Conservation (phyloP, 2,329 filamentous ascomycete species). For the Orbilia quercus region DNA sequence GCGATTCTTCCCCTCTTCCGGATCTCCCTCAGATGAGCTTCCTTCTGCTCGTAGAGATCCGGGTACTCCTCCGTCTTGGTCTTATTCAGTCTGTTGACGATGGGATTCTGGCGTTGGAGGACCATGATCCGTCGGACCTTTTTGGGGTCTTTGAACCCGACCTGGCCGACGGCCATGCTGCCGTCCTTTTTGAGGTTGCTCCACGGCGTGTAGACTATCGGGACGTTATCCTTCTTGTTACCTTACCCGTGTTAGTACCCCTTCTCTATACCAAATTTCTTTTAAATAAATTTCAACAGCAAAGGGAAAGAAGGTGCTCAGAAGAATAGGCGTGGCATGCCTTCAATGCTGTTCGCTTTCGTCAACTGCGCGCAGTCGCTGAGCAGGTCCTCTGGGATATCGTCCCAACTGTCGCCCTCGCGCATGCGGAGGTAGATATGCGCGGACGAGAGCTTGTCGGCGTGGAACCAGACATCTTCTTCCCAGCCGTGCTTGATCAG, state of each 20-base stretch:
- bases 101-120: constrained; percentile 81
- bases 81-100: constrained; percentile 98
- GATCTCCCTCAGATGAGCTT: constrained; percentile 77
- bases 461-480: constrained; percentile 98
- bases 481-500: constrained; percentile 94
- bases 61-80: constrained; percentile 89
- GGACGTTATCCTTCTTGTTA: constrained; percentile 98
- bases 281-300: constrained; percentile 1
- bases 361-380: constrained; percentile 95
- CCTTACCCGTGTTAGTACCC: constrained; percentile 66
- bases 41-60: constrained; percentile 83
- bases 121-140: constrained; percentile 87
- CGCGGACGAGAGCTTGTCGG: constrained; percentile 94
- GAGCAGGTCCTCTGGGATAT: constrained; percentile 78
- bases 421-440: constrained; percentile 92
- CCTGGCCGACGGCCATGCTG: constrained; percentile 93
- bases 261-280: constrained; percentile 10
- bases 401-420: constrained; percentile 84
- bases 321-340: constrained; percentile 64
- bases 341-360: constrained; percentile 98
- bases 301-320: background rate
- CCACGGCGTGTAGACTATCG: constrained; percentile 97
- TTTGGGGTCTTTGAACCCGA: constrained; percentile 89
- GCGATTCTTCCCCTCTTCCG: constrained; percentile 76
- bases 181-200: constrained; percentile 95